Base-by-base conservation (phyloP, 2,329 filamentous ascomycete species). In the Ceratocystis huliohia region DNA sequence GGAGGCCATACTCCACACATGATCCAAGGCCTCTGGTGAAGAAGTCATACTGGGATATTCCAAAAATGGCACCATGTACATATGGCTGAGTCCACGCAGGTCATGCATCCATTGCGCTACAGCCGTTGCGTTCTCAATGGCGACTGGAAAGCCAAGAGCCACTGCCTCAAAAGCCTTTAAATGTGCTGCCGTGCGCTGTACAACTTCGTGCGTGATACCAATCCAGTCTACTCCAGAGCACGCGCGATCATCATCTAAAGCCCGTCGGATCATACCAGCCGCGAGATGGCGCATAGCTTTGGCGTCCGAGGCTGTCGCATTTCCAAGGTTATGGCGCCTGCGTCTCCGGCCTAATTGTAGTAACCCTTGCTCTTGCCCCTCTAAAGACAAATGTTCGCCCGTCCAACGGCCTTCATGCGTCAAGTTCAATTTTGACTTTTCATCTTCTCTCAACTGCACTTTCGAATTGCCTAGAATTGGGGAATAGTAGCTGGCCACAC, bases 191-290 rank as follows among this genome's bases (percentile, higher is more conserved):
- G 76, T 77, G 13, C 72, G 72, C 65, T 75, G 74, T 50, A 79
- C 75, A 53, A 81, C 77, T 63, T 78, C 76, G 44, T 75, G 74
- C 6, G 74, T 71, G n/a, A 77, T 73, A 3, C 72, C 68, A 1
- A 72, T 69, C 79, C 79, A 81, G 66, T 80, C 77, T n/a, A 78
- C 74, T 2, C 76, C 77, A 17, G 74, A 74, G 69, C 78, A 76
- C 30, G 68, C 66, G 0, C 67, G 68, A 13, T 69, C 70, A 0
- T 20, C 15, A 8, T 59, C 56, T 2, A 59, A 30, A 17, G 28
- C 56, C 28, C 56, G 56, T 15, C 56, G 56, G 28, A n/a, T 20
- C 13, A 37, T 37, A 8, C 20, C 56, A 10, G 68, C 69, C n/a
- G 28, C 28, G 7, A 48, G 61, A 17, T 68, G 66, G 20, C 68